A percentile compares a stretch with the other conserved stretches of the same genome.
Conservation (phyloP, 2,329 filamentous ascomycete species). For the Penicillium aurantiogriseum region DNA sequence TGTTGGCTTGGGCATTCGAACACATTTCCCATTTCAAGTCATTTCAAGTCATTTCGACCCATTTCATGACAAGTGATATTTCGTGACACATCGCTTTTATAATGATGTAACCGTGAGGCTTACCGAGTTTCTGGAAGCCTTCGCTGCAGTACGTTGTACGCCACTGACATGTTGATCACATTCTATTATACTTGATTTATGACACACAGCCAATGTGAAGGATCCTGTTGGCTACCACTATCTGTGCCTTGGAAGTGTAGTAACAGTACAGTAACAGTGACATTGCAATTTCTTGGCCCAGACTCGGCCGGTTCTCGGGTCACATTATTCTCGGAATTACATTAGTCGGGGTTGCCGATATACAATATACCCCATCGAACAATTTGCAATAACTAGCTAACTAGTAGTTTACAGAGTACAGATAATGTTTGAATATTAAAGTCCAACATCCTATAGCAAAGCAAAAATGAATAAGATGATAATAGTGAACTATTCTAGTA, state of each 20-base stretch:
- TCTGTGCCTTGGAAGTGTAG: neutral
- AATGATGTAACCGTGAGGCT: slow-evolving; percentile 17
- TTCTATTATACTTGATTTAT: neutral
- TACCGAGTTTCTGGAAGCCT: slow-evolving; percentile 36
- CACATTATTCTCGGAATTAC: neutral
- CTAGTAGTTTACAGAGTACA: too few species aligned
- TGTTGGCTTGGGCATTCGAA: neutral
- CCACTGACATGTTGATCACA: slow-evolving; percentile 1
- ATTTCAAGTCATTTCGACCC: too few species aligned
- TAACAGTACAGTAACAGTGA: neutral
- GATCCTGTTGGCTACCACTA: neutral
- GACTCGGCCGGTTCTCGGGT: neutral
- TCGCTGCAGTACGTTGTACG: slow-evolving; percentile 28
- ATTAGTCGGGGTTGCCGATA: neutral
- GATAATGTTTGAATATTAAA: too few species aligned
- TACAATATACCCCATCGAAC: neutral
- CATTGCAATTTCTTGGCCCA: neutral
- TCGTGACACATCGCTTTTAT: neutral
- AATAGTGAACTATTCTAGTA: neutral
- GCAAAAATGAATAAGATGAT: too few species aligned
- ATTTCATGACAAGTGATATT: neutral
- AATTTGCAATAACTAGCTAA: too few species aligned
- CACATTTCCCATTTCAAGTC: too few species aligned
- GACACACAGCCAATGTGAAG: neutral
- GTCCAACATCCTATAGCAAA: too few species aligned